Percentiles rank a stretch among this genome's conserved stretches.
Conservation (phyloP, 345 rosid genomes). For the Iberis pinnata region DNA sequence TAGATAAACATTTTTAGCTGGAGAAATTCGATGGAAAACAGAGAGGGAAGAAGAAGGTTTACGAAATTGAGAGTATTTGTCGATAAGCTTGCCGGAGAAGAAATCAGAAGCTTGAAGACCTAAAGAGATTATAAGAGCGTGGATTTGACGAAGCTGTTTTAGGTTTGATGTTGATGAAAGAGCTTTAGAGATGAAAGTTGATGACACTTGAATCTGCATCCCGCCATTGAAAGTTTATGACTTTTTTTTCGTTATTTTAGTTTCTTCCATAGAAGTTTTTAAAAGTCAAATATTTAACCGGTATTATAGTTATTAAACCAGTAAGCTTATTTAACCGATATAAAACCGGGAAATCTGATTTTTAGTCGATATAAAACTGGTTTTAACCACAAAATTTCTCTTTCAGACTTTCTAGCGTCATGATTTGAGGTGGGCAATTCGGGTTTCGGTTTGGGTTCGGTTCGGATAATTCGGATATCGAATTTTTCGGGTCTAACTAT, state of each 20-base stretch:
- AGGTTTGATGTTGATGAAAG: slow-evolving; percentile 31
- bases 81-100: slow-evolving; percentile 57
- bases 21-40: slow-evolving; percentile 41
- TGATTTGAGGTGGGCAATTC: no score
- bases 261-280: no score
- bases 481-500: no score
- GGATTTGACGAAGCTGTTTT: slow-evolving; percentile 38
- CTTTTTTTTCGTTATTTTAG: not conserved
- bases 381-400: no score
- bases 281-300: no score
- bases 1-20: slow-evolving; percentile 39
- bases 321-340: no score
- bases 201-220: slow-evolving; percentile 24
- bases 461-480: no score
- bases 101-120: slow-evolving; percentile 45
- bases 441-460: no score
- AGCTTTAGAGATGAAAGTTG: slow-evolving; percentile 37
- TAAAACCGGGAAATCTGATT: no score
- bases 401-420: no score
- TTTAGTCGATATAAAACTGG: no score
- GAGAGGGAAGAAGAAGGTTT: slow-evolving; percentile 42
- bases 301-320: no score
- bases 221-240: slow-evolving; percentile 1
- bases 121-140: slow-evolving; percentile 40
- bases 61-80: slow-evolving; percentile 45